Evolutionary conservation across 2,329 filamentous ascomycete species (phyloP).

Genomic region (Periconia sp.): DNA sequence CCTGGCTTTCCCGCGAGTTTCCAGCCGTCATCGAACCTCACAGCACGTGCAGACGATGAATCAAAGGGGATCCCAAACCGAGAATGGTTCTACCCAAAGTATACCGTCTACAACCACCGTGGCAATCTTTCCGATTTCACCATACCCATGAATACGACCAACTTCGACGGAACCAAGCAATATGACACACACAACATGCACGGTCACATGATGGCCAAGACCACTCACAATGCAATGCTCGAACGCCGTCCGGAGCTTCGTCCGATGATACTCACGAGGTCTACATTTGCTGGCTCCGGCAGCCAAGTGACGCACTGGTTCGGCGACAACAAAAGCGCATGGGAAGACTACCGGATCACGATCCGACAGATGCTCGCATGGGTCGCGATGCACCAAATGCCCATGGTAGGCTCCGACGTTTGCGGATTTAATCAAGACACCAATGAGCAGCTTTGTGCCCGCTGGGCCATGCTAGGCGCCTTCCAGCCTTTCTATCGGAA

Average conservation of each 20-base stretch:
- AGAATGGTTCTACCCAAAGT: constrained; percentile 65
- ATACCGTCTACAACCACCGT: constrained; percentile 65
- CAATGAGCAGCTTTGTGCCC: constrained; percentile 68
- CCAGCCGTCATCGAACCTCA: constrained; percentile 53
- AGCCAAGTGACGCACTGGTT: constrained; percentile 61
- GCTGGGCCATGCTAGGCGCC: constrained; percentile 74
- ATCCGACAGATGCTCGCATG: constrained; percentile 50
- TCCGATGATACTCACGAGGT: constrained; percentile 73
- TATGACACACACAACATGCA: constrained; percentile 81
- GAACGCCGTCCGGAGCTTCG: constrained; percentile 63
- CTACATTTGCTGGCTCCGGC: constrained; percentile 74
- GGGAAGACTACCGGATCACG: constrained; percentile 48
- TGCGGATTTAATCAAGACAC: constrained; percentile 74
- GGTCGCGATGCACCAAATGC: constrained; percentile 50
- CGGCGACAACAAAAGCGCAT: constrained; percentile 55
- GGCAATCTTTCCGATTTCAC: constrained; percentile 50
- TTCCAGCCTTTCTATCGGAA: constrained; percentile 78
- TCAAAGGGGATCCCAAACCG: constrained; percentile 62
- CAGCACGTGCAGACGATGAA: constrained; percentile 38
- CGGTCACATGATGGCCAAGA: constrained; percentile 72
- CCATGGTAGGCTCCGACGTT: constrained; percentile 62
- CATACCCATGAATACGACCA: constrained; percentile 67
- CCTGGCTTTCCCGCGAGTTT: constrained; percentile 70
- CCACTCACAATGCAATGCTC: constrained; percentile 67
- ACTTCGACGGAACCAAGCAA: constrained; percentile 66